Base-by-base conservation (phyloP, 2,329 filamentous ascomycete species). In the Cladosporium oxysporum region DNA sequence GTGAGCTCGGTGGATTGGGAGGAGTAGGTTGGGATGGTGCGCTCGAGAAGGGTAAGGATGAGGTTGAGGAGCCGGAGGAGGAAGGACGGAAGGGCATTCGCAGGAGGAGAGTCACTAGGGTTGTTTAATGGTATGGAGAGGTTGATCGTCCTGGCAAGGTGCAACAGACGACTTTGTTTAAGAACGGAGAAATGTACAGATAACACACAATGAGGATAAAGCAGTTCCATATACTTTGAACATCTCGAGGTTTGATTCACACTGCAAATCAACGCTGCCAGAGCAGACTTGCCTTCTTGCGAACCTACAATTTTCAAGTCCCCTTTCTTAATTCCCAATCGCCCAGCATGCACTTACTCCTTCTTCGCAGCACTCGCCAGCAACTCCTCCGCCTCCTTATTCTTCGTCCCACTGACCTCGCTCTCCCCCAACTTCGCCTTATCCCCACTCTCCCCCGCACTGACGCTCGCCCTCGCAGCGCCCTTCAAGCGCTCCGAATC, bases 11-110 rank as follows among this genome's bases (percentile, higher is more conserved):
- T 57, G 52, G 64, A 2, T 47, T 76, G 60, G 29, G 29, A 28
- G 50, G 61, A 2, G 70, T 70, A 29, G 71, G 87, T 10, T 55
- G 52, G 52, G 52, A 55, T 33, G 89, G 91, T 68, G 89, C 91
- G 70, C 79, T 94, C 8, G 90, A 91, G 76, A 95, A 95, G 79
- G 91, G 91, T 0, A 89, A 91, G 72, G 91, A 94, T 73, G 91
- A 95, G 75, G 91, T 94, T 29, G 82, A 83, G 75, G 91, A 93
- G 66, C 80, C 80, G 50, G 78, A 76, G 41, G 79, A 79, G 49
- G 73, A 76, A 59, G 81, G 80, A 21, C 83, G 85, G 77, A 83
- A 84, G 76, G 83, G 82, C 52, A 80, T 81, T 70, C 75, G 78
- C 63, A 76, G 78, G 72, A 72, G 79, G 68, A 63, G 69, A 53